phyloP scores from a whole-genome alignment of 305 asterid genomes.

The Solanum hybrid region DNA sequence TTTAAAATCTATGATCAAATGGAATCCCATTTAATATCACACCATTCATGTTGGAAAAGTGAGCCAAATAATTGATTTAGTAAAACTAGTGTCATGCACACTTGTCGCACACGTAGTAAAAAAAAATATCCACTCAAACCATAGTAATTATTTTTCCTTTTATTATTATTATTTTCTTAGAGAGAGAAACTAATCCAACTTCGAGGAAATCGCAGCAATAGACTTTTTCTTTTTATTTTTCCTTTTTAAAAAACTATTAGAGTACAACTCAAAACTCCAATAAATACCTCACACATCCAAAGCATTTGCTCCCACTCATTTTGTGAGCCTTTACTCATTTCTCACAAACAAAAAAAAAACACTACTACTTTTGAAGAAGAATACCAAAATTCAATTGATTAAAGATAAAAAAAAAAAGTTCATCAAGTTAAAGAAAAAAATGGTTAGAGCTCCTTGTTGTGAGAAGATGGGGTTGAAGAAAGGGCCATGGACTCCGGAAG shows the following conservation, averaged over 20 bases:
- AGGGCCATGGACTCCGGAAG: conserved; percentile 92
- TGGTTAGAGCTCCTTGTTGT: conserved; percentile 94
- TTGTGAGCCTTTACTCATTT: not conserved
- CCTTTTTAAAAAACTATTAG: not conserved
- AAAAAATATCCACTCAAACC: not conserved
- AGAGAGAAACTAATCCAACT: conserved; percentile 19
- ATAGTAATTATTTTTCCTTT: not conserved
- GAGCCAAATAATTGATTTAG: not conserved
- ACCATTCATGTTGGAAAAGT: not conserved
- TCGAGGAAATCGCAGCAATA: conserved; percentile 30
- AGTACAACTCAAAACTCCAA: not conserved
- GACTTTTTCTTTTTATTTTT: not conserved
- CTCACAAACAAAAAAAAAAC: not conserved
- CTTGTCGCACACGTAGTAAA: not conserved
- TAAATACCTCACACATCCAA: conserved; percentile 32
- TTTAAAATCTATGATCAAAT: not conserved
- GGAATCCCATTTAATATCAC: accelerated
- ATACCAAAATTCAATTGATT: not conserved
- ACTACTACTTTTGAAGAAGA: not conserved
- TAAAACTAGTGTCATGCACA: not conserved
- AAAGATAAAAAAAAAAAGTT: not conserved
- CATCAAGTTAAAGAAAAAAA: not conserved
- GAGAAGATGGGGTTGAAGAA: conserved; percentile 81
- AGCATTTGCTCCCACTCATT: conserved; percentile 15
- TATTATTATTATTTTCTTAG: not conserved